A percentile compares a stretch with the other conserved stretches of the same genome.
Evolutionary conservation across 148 eudicot species (phyloP).

Genomic region (Linanthus parryae): DNA sequence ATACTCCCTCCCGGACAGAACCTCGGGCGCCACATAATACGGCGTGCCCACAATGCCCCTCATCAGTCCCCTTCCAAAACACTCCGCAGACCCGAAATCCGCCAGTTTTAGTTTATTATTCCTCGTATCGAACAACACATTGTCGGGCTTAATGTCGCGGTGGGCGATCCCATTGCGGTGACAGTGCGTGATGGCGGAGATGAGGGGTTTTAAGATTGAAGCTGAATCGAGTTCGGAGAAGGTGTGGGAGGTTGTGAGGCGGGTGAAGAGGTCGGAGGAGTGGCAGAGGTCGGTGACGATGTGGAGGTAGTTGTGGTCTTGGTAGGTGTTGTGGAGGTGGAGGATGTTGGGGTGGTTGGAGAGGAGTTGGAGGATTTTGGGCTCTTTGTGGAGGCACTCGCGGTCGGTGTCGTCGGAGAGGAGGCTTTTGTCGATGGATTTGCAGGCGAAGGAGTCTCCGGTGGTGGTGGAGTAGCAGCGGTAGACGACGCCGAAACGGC

Average conservation of each 20-base stretch:
- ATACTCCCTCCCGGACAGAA: conserved; percentile 37
- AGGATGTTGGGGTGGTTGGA: conserved; percentile 23
- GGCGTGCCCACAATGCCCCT: conserved; percentile 64
- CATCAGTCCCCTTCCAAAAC: conserved; percentile 20
- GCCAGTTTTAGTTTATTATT: conserved; percentile 36
- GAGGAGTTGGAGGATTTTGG: conserved; percentile 24
- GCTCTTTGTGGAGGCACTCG: conserved; percentile 38
- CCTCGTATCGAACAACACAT: conserved; percentile 38
- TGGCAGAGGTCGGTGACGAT: conserved; percentile 42
- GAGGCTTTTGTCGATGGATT: conserved; percentile 39
- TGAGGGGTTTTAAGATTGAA: conserved; percentile 29
- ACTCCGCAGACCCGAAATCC: conserved; percentile 68
- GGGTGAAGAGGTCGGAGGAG: conserved; percentile 27
- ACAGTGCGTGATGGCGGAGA: conserved; percentile 52
- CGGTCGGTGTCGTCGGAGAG: conserved; percentile 32
- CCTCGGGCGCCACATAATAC: conserved; percentile 72
- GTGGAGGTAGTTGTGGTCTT: conserved; percentile 40
- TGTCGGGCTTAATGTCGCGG: conserved; percentile 65
- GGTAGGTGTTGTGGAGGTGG: conserved; percentile 38
- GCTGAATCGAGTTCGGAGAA: conserved; percentile 20
- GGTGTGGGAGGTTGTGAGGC: conserved; percentile 16
- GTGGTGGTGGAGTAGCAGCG: conserved; percentile 26
- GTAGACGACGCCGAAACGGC: conserved; percentile 59
- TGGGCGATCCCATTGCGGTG: conserved; percentile 55
- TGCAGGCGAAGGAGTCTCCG: conserved; percentile 42